A percentile compares a stretch with the other conserved stretches of the same genome.
Evolutionary conservation across 495 filamentous ascomycete genomes (phyloP).

Genomic region (Lepidopterella palustris): DNA sequence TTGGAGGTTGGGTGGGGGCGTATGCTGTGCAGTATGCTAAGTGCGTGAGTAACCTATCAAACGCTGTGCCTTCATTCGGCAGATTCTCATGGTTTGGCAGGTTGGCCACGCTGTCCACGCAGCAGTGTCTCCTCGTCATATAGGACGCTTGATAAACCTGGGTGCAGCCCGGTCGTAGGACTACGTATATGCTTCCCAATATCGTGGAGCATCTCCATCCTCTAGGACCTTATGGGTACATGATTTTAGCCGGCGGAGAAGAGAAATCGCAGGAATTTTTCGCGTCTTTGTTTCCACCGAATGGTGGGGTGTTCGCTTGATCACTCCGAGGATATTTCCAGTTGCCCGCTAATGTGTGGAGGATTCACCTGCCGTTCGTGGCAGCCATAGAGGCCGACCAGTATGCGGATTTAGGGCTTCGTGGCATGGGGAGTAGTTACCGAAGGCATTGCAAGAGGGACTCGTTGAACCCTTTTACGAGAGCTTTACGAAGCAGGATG

Average conservation of each 20-base stretch:
- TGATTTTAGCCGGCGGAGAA: constrained; percentile 24
- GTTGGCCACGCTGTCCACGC: constrained; percentile 27
- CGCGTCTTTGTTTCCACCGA: constrained; percentile 16
- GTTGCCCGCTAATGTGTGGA: constrained; percentile 20
- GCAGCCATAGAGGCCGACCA: constrained; percentile 20
- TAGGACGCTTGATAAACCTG: constrained; percentile 20
- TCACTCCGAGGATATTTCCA: constrained; percentile 20
- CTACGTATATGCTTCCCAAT: constrained; percentile 24
- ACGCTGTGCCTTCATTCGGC: not conserved
- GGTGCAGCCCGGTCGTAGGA: constrained; percentile 25
- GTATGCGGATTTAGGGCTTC: constrained; percentile 14
- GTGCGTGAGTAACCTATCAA: constrained; percentile 16
- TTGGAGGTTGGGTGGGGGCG: constrained; percentile 21
- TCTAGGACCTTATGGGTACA: constrained; percentile 24
- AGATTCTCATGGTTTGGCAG: constrained; percentile 16
- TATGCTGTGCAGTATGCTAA: constrained; percentile 25
- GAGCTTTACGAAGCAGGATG: constrained; percentile 11
- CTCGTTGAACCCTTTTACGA: constrained; percentile 24
- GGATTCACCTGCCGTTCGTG: constrained; percentile 20
- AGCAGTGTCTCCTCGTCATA: constrained; percentile 20
- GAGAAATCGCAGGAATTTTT: constrained; percentile 18
- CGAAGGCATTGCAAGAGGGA: constrained; percentile 16
- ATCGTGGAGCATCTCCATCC: constrained; percentile 12
- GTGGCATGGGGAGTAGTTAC: constrained; percentile 27
- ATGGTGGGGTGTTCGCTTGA: constrained; percentile 21